A percentile compares a stretch with the other conserved stretches of the same genome.
Evolutionary conservation across 1,284 basidiomycete species (phyloP).

Genomic region (Quambalaria eucalypti): DNA sequence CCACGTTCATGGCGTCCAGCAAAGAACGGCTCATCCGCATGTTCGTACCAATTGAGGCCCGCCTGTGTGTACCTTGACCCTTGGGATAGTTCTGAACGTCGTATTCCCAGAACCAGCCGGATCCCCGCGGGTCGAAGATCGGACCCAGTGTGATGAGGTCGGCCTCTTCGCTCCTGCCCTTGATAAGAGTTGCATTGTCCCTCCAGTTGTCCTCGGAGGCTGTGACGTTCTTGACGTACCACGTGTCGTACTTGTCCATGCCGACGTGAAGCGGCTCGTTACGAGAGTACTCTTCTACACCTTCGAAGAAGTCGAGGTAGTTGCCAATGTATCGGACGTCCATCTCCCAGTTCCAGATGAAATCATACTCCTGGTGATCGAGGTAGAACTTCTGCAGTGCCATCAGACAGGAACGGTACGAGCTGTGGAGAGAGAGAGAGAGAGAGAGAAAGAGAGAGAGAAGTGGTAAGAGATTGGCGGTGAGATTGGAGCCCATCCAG

Average conservation of each 20-base stretch:
- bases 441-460: not conserved
- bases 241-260: conserved; percentile 47
- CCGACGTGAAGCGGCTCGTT: conserved; percentile 41
- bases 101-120: conserved; percentile 47
- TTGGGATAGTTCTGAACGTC: conserved; percentile 45
- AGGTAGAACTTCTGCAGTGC: conserved; percentile 46
- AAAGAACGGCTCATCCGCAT: conserved; percentile 44
- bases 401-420: conserved; percentile 46
- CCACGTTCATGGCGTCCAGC: conserved; percentile 46
- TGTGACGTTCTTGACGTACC: conserved; percentile 41
- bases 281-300: conserved; percentile 41
- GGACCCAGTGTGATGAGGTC: conserved; percentile 45
- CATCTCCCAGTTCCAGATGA: conserved; percentile 47
- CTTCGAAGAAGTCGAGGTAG: conserved; percentile 45
- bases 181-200: conserved; percentile 21
- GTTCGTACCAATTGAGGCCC: conserved; percentile 46
- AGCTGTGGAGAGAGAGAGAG: conserved; percentile 11
- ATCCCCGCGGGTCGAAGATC: conserved; percentile 46
- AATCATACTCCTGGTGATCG: conserved; percentile 47
- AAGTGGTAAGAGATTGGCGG: not conserved
- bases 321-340: conserved; percentile 46
- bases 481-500: not conserved
- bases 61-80: conserved; percentile 36
- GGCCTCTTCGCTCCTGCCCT: conserved; percentile 39
- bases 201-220: conserved; percentile 40